These are phyloP conservation scores for Astrephomene gubernaculifera DNA, from an alignment of 139 green algal species.

Conservation along the genomic window DNA sequence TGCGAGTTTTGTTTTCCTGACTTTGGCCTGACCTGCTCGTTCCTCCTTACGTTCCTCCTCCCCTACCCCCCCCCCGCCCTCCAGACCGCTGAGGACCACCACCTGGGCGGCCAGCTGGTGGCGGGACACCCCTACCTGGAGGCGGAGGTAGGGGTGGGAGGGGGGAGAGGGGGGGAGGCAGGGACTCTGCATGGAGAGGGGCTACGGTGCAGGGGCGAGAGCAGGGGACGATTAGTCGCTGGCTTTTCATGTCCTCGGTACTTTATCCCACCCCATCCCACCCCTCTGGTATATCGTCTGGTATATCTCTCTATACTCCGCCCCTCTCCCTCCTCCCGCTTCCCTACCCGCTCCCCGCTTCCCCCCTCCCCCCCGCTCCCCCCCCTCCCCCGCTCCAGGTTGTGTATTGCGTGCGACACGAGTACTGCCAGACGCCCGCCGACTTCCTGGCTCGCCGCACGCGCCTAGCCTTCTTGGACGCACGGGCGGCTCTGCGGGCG, in stretches of 20 bases:
- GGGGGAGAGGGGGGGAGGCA: background rate
- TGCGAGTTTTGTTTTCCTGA: no score
- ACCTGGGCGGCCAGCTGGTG: slow-evolving; percentile 83
- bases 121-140: slow-evolving; percentile 92
- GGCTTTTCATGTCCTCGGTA: background rate
- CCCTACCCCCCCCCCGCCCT: background rate
- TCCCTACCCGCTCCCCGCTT: background rate
- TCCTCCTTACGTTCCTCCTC: background rate
- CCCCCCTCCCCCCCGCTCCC: background rate
- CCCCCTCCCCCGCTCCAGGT: slow-evolving; percentile 9
- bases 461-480: slow-evolving; percentile 96
- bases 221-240: background rate
- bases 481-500: slow-evolving; percentile 75
- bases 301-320: background rate
- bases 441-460: slow-evolving; percentile 95
- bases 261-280: no score
- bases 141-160: slow-evolving; percentile 84
- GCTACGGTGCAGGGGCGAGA: no score
- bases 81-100: slow-evolving; percentile 73
- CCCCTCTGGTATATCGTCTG: no score
- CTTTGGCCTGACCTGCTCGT: no score
- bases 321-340: background rate
- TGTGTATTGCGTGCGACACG: slow-evolving; percentile 68
- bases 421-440: slow-evolving; percentile 91
- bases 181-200: no score